Evolutionary conservation across 2,329 filamentous ascomycete species (phyloP), one percentile per base, ranked within the genome.

Genomic region (Xylariaceae sp.): DNA sequence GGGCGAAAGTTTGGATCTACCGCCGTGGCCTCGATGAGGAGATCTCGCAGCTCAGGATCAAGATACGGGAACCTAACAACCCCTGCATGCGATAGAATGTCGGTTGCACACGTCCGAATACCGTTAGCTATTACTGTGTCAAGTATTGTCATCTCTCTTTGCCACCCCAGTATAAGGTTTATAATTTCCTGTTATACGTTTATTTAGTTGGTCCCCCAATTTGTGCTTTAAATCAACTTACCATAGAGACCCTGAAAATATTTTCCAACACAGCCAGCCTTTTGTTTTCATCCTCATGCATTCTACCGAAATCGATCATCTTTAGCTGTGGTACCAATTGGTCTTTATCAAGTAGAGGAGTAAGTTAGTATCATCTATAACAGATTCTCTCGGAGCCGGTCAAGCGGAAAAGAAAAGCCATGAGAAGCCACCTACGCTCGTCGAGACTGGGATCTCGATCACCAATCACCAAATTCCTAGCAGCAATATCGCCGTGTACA

Each of bases 251-350:
- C 18, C 8, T 4, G 11, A 8, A 6, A 20, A 50, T 6, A 41
- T 43, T 41, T 10, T 29, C 1, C 3, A 5, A 1, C 11, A 42
- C 26, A 4, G 26, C 29, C 4, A 36, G 4, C 1, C n/a, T 4
- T 5, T 3, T 3, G 6, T 7, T 3, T 2, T 21, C 10, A 4
- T 6, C n/a, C 2, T 36, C 4, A 21, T 11, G 1, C 4, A 13
- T 18, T 1, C 23, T 13, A 10, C 53, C 53, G 23, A 52, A 56
- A 33, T 56, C 53, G n/a, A 56, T 56, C n/a, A 56, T 3, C 18
- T 40, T 42, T 30, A 56, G 23, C n/a, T 43, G 33, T 10, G 43
- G 49, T 21, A 21, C 23, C 9, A 20, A 2, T n/a, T n/a, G 26
- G 27, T 56, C 53, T 56, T 15, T 56, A 10, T n/a, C 20, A 10